phyloP scores from a whole-genome alignment of 2,329 filamentous ascomycete species.

The Colletotrichum sidae region DNA sequence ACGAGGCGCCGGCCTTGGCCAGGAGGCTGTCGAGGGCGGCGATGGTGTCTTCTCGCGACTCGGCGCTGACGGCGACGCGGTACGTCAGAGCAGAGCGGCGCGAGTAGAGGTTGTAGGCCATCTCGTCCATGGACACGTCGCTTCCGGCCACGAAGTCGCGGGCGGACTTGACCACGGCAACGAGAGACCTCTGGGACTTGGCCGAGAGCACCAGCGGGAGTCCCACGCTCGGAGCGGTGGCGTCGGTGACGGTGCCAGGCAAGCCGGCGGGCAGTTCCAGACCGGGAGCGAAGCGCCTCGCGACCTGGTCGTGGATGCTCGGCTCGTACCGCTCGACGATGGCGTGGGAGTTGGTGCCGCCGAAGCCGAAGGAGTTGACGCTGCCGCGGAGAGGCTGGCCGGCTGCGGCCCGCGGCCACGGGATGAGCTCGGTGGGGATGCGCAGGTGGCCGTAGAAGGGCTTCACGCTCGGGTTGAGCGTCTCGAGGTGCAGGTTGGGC shows the following conservation, averaged over 20 bases:
- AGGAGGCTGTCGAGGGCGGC: constrained; percentile 25
- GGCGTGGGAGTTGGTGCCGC: constrained; percentile 40
- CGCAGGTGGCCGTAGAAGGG: constrained; percentile 40
- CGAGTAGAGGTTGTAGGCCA: constrained; percentile 28
- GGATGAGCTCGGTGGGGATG: constrained; percentile 42
- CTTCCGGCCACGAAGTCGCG: constrained; percentile 25
- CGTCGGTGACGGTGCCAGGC: not conserved
- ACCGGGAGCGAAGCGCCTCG: constrained; percentile 20
- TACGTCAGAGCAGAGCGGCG: constrained; percentile 33
- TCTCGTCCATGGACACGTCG: constrained; percentile 18
- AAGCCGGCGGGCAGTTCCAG: not conserved
- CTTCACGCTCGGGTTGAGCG: constrained; percentile 38
- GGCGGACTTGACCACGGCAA: constrained; percentile 18
- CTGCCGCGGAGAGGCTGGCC: constrained; percentile 40
- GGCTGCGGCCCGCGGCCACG: constrained; percentile 42
- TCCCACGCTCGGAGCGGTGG: not conserved
- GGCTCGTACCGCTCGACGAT: constrained; percentile 38
- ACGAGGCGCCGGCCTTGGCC: constrained; percentile 17
- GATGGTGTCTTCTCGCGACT: constrained; percentile 17
- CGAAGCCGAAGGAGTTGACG: constrained; percentile 41
- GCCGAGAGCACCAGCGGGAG: constrained; percentile 31
- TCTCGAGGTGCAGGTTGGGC: constrained; percentile 38
- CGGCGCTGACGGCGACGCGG: constrained; percentile 17
- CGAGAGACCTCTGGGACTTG: constrained; percentile 35
- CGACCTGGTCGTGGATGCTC: constrained; percentile 28